phyloP scores from a whole-genome alignment of 257 asterid species.

The Jacaranda mimosifolia region DNA sequence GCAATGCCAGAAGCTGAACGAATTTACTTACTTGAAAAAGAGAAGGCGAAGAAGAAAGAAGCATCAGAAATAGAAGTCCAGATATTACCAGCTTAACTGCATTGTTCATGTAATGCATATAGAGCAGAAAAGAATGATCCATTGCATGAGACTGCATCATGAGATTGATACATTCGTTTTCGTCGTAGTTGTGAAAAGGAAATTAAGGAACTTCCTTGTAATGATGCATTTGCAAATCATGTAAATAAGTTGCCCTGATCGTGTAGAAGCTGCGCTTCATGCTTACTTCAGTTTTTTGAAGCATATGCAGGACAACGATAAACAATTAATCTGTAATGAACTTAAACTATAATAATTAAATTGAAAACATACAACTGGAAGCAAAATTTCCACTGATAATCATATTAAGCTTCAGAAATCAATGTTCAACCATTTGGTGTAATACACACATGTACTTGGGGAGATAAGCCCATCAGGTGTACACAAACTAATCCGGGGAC shows the following conservation, averaged over 20 bases:
- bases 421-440: constrained; percentile 63
- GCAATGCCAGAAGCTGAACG: constrained; percentile 86
- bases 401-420: constrained; percentile 46
- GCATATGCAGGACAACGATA: no score
- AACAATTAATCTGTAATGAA: background rate
- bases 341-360: background rate
- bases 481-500: constrained; percentile 54
- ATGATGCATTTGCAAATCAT: background rate
- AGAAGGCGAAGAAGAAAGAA: constrained; percentile 63
- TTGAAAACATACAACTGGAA: background rate
- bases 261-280: background rate
- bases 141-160: background rate
- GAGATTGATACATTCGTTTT: background rate
- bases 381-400: background rate
- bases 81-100: constrained; percentile 9
- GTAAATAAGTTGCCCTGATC: background rate
- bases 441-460: constrained; percentile 68
- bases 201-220: background rate
- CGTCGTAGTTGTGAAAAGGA: background rate
- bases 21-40: constrained; percentile 67
- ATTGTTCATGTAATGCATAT: background rate
- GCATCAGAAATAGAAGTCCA: constrained; percentile 54
- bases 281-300: no score
- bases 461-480: constrained; percentile 68
- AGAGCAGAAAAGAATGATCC: background rate